A percentile compares a stretch with the other conserved stretches of the same genome.
Conservation (phyloP, 2,329 filamentous ascomycete genomes). For the Aspergillus fumigatus region DNA sequence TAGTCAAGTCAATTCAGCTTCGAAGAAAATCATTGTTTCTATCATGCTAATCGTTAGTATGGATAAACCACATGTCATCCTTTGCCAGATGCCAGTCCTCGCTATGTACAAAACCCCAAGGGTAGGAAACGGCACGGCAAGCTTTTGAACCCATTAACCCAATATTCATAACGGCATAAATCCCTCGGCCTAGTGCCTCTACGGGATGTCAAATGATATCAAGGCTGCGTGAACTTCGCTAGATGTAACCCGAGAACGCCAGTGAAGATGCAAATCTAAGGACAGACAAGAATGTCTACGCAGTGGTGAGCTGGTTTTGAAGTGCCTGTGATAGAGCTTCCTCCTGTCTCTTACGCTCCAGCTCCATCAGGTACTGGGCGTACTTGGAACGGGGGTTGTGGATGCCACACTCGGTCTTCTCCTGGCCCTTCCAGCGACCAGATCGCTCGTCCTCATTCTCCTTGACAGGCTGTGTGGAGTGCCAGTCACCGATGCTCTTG, state of each 20-base stretch:
- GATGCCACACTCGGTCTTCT: conserved; percentile 97
- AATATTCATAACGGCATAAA: conserved; percentile 16
- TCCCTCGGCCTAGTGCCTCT: conserved; percentile 4
- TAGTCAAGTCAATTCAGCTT: not conserved
- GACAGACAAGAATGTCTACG: conserved; percentile 16
- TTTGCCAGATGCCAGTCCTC: conserved; percentile 4
- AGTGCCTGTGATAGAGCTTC: conserved; percentile 48
- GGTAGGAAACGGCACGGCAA: conserved; percentile 5
- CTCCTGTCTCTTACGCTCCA: conserved; percentile 64
- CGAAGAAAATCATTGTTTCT: conserved; percentile 6
- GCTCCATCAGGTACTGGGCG: conserved; percentile 72
- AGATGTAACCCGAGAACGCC: conserved; percentile 15
- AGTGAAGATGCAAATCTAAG: conserved; percentile 12
- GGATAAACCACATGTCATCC: conserved; percentile 4
- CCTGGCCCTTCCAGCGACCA: conserved; percentile 92
- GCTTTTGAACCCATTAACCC: conserved; percentile 8
- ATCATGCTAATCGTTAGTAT: conserved; percentile 19
- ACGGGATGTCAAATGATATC: conserved; percentile 6
- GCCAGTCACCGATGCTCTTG: conserved; percentile 97
- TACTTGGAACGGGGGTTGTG: conserved; percentile 97
- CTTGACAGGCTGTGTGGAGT: conserved; percentile 85
- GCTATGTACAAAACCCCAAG: conserved; percentile 14
- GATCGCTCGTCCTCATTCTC: conserved; percentile 94
- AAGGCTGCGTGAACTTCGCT: conserved; percentile 16
- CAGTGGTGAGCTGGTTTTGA: conserved; percentile 27